Evolutionary conservation across 768 basidiomycete genomes (phyloP), one percentile per base, ranked within the genome.

Genomic region (Gloeostereum incarnatum): DNA sequence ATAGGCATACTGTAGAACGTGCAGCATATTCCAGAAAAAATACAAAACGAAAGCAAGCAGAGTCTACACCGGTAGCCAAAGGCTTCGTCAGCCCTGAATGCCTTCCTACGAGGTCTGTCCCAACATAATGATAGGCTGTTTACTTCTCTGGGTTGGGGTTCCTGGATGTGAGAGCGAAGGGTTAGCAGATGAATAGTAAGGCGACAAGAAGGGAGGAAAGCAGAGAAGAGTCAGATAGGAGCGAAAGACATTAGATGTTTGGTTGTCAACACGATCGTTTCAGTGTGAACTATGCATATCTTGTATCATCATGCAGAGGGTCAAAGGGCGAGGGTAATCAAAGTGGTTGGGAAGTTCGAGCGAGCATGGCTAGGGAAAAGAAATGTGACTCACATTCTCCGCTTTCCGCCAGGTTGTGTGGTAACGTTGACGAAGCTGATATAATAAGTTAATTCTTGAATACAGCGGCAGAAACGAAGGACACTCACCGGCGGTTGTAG

Each of bases 221-320:
- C 39, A 48, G 41, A 45, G 38, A 53, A 45, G 48, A 45, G 61
- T 93, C 91, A 93, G 89, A 93, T 93, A 93, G 90, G 89, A 93
- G 91, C 90, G 91, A 93, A 93, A 93, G 91, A 96, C 89, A 60
- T 76, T 67, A 75, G 83, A 87, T 88, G 80, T 49, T 69, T 75
- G 63, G 62, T 72, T 81, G 65, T 91, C 84, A 79, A 86, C 88
- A 91, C 61, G 54, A 60, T 62, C 56, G 63, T 61, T 87, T 94
- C 89, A 81, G 90, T 79, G 86, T 93, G 89, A 92, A 93, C 91
- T 92, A 92, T 92, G 90, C 83, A 60, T 62, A 65, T 59, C 57
- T 52, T 48, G 62, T 71, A 70, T 83, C 81, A 81, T 81, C 78
- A 57, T n/a, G 49, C 35, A 31, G 36, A 47, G 36, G n/a, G 16